Evolutionary conservation across 345 rosid species (phyloP).

Genomic region (Moringa oleifera): DNA sequence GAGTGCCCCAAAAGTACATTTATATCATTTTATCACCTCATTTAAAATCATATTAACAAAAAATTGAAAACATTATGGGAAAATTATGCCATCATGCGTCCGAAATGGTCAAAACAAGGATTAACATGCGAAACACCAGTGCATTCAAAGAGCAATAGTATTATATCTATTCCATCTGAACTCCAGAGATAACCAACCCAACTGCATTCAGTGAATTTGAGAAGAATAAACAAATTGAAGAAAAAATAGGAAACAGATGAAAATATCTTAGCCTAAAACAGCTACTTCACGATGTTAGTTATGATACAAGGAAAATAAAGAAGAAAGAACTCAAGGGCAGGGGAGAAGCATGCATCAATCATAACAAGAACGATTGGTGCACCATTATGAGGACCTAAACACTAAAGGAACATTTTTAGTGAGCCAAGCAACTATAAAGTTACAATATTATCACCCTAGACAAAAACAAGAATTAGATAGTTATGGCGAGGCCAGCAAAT

Average conservation of each 20-base stretch:
- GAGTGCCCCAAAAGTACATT: slow-evolving; percentile 5
- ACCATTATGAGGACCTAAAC: not conserved
- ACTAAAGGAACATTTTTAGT: too few species aligned
- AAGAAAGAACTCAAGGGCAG: not conserved
- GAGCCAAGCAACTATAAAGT: not conserved
- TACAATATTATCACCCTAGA: not conserved
- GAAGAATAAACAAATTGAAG: not conserved
- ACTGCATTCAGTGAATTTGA: not conserved
- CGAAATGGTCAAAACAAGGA: slow-evolving; percentile 3
- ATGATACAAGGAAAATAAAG: not conserved
- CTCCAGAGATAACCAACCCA: not conserved
- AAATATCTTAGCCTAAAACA: not conserved
- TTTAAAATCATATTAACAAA: not conserved
- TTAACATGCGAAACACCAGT: not conserved
- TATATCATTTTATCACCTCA: not conserved
- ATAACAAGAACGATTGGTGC: not conserved
- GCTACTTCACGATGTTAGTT: not conserved
- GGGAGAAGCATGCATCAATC: not conserved
- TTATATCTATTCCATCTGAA: not conserved
- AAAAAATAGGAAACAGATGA: too few species aligned
- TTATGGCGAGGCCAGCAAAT: not conserved
- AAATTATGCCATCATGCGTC: not conserved
- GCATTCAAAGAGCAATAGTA: not conserved
- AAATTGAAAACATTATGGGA: not conserved
- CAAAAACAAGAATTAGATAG: not conserved